Percentiles rank a stretch among this genome's conserved stretches.
These are phyloP conservation scores for Aureococcus anophagefferens DNA, from an alignment of 108 stramenopile species.

Conservation along the genomic window DNA sequence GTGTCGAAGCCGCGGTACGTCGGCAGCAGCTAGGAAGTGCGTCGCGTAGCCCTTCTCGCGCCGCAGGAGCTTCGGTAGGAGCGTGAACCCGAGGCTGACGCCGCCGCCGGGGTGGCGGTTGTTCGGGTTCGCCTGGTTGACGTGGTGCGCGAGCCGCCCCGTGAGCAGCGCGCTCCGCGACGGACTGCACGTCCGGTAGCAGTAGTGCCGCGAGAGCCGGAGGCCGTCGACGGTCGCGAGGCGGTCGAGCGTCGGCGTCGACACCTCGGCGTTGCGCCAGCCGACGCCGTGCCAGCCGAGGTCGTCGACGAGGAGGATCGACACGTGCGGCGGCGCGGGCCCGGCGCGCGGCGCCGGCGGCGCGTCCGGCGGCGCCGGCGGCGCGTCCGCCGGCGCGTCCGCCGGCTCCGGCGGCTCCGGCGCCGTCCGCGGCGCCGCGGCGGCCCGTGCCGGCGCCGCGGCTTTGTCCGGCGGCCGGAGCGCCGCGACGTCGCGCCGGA, in stretches of 20 bases:
- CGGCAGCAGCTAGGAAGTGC: conserved; percentile 9
- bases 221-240: conserved; percentile 1
- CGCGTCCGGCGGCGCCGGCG: too few relatives aligned
- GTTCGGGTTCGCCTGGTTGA: conserved; percentile 17
- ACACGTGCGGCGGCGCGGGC: not conserved
- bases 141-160: conserved; percentile 2
- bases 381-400: too few relatives aligned
- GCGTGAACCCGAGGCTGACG: conserved; percentile 1
- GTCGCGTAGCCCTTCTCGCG: conserved; percentile 12
- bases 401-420: too few relatives aligned
- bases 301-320: conserved; percentile 14
- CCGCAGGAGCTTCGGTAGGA: conserved; percentile 8
- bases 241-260: conserved; percentile 3
- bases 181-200: conserved; percentile 28
- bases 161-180: conserved; percentile 3
- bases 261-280: conserved; percentile 1
- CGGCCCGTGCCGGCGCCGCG: too few relatives aligned
- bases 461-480: too few relatives aligned
- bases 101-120: conserved; percentile 4
- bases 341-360: too few relatives aligned
- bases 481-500: too few relatives aligned
- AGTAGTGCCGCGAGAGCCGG: conserved; percentile 7
- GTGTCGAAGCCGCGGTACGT: conserved; percentile 17
- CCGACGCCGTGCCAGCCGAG: conserved; percentile 7
- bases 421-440: too few relatives aligned